Evolutionary conservation across 106 monocot species (phyloP).

Genomic region (Chionographis japonica): DNA sequence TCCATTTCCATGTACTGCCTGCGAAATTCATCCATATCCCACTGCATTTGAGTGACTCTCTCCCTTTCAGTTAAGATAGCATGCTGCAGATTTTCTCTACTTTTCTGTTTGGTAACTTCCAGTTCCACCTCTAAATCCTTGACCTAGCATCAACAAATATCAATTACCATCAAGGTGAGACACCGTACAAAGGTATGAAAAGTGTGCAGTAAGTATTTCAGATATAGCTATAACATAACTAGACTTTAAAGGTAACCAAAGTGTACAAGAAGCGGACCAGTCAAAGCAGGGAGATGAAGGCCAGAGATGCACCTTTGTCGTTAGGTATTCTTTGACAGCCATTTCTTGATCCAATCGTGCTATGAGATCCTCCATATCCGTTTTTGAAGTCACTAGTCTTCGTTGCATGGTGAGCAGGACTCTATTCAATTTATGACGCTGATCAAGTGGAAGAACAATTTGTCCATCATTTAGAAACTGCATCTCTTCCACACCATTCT

Average conservation of each 20-base stretch:
- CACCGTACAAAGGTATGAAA: too few relatives aligned
- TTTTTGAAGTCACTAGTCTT: slow-evolving; percentile 64
- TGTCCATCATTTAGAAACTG: slow-evolving; percentile 34
- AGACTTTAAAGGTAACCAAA: too few relatives aligned
- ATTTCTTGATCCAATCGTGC: slow-evolving; percentile 88
- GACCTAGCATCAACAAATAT: slow-evolving; percentile 41
- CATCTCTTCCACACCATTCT: slow-evolving; percentile 25
- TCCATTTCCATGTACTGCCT: slow-evolving; percentile 71
- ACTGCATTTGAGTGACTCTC: slow-evolving; percentile 86
- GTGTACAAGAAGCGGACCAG: neutral
- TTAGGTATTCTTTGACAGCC: slow-evolving; percentile 81
- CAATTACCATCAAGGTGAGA: neutral
- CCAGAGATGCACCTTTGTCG: slow-evolving; percentile 54
- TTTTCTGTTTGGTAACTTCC: slow-evolving; percentile 73
- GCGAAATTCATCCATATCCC: slow-evolving; percentile 89
- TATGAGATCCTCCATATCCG: slow-evolving; percentile 96
- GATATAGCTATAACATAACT: too few relatives aligned
- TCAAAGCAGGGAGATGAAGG: neutral
- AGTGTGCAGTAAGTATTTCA: too few relatives aligned
- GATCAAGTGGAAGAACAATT: slow-evolving; percentile 65
- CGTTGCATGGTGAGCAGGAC: slow-evolving; percentile 65
- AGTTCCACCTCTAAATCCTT: slow-evolving; percentile 91
- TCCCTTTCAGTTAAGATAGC: slow-evolving; percentile 89
- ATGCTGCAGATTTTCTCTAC: slow-evolving; percentile 79
- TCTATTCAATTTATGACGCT: slow-evolving; percentile 68